Base-by-base conservation (phyloP, 208 protist species). In the Spongospora subterranea region DNA sequence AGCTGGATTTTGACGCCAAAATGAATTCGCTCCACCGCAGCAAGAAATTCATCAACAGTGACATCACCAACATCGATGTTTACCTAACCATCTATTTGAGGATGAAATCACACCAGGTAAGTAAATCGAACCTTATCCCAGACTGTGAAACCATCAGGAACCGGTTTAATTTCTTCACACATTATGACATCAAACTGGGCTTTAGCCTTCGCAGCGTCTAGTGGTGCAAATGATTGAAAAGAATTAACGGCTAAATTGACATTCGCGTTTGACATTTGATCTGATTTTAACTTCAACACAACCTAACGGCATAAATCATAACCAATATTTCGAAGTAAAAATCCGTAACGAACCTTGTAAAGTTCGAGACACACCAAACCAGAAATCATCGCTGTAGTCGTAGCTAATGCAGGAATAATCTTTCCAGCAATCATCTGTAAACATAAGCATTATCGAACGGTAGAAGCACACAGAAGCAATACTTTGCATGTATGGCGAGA, bases 341-440 rank as follows among this genome's bases (percentile, higher is more conserved):
- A 29, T n/a, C 0, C 89, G 90, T 64, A 92, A 11, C 97, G 77
- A 46, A 99, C 95, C 95, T 99, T 99, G 92, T 98, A 97, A 41
- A 99, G 89, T 94, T 99, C 99, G 20, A 99, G 92, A 89, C 94
- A 95, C 0, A 99, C 97, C 0, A 99, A 95, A 0, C 99, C 99
- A 46, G 97, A 97, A 20, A 99, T 97, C 29, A 99, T 89, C 6
- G 98, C 97, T 6, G 99, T 99, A 20, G 99, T 99, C 29, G 99
- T 99, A 71, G 99, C 98, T 95, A 99, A 99, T 11, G 99, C 99
- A 35, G 99, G 99, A 91, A 99, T 99, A 94, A 99, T 99, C 92
- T 98, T 98, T 40, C 98, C 98, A 0, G 98, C 96, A 91, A 99
- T 92, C 91, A 92, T 91, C 88, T 66, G 17, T 89, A n/a, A 89